These are phyloP conservation scores for Colletotrichum musae DNA, from an alignment of 2,329 filamentous ascomycete genomes.

Conservation along the genomic window DNA sequence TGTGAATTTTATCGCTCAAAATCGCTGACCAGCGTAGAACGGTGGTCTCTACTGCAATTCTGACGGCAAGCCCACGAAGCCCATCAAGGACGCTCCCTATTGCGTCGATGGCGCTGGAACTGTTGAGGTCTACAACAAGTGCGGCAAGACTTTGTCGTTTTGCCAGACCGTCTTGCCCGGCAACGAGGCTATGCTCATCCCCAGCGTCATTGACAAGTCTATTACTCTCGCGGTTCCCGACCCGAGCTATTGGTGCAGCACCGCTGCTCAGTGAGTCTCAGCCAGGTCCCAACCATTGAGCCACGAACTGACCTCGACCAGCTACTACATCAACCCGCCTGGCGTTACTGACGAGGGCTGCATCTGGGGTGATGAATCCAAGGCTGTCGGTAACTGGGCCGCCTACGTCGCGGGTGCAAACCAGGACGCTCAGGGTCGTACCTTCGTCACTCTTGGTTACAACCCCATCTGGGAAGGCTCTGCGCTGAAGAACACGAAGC, in stretches of 20 bases:
- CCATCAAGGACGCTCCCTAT: slow-evolving; percentile 77
- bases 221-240: slow-evolving; percentile 80
- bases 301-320: slow-evolving; percentile 48
- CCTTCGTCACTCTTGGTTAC: slow-evolving; percentile 82
- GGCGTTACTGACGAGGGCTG: slow-evolving; percentile 76
- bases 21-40: slow-evolving; percentile 61
- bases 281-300: not conserved
- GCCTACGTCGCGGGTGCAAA: slow-evolving; percentile 85
- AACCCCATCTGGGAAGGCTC: slow-evolving; percentile 80
- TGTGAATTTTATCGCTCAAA: slow-evolving; percentile 1
- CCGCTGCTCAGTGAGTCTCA: slow-evolving; percentile 79
- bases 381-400: slow-evolving; percentile 81
- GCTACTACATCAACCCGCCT: slow-evolving; percentile 84
- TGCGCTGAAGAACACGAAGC: slow-evolving; percentile 68
- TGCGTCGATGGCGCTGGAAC: slow-evolving; percentile 79
- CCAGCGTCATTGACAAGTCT: slow-evolving; percentile 73
- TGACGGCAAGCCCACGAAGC: slow-evolving; percentile 76
- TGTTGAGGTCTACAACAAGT: slow-evolving; percentile 77
- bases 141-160: slow-evolving; percentile 74
- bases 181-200: slow-evolving; percentile 87
- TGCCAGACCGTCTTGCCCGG: slow-evolving; percentile 86
- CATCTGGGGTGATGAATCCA: slow-evolving; percentile 76
- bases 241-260: slow-evolving; percentile 78
- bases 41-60: slow-evolving; percentile 82
- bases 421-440: slow-evolving; percentile 73